Evolutionary conservation across 257 asterid genomes (phyloP), one percentile per base, ranked within the genome.

Genomic region (Ajuga chamaepitys): DNA sequence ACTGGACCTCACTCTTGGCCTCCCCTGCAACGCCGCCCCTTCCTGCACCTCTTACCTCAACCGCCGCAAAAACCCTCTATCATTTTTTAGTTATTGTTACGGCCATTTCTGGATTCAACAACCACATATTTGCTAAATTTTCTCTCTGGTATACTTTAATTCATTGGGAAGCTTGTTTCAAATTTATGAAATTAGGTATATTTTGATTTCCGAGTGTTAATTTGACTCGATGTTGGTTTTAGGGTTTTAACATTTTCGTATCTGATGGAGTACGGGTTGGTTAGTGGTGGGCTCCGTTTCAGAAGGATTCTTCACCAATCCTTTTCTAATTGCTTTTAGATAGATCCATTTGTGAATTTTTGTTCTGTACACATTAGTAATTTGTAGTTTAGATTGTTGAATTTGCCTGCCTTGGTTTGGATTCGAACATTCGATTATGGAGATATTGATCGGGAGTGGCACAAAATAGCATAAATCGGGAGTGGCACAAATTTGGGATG

Each of bases 291-390:
- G 58, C 84, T 80, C 57, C 96, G 96, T 17, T 94, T 94, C 62
- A 84, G 85, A 69, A 86, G 86, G 79, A 80, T 90, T 68, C 89
- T 89, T 0, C 89, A 92, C 21, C 86, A 82, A 14, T 78, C 92
- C 5, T 72, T 79, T 52, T 82, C 95, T 32, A 83, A 80, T 66
- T 75, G 86, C 80, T 73, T 80, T 79, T 88, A 77, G 77, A 73
- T 88, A 81, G 97, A 94, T 77, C 96, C 97, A 0, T 72, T 85
- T 85, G 99, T 94, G 76, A 83, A 96, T 82, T 56, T 69, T 61
- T 47, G 28, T 60, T 58, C 34, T 24, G 25, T 44, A 30, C 8
- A 16, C 42, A 7, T 42, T 13, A 41, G 54, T 14, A 26, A 7
- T 28, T 14, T 56, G 58, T 22, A 16, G 32, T 16, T 47, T 65